phyloP scores from a whole-genome alignment of 495 filamentous ascomycete genomes.

The Delitschia confertaspora region DNA sequence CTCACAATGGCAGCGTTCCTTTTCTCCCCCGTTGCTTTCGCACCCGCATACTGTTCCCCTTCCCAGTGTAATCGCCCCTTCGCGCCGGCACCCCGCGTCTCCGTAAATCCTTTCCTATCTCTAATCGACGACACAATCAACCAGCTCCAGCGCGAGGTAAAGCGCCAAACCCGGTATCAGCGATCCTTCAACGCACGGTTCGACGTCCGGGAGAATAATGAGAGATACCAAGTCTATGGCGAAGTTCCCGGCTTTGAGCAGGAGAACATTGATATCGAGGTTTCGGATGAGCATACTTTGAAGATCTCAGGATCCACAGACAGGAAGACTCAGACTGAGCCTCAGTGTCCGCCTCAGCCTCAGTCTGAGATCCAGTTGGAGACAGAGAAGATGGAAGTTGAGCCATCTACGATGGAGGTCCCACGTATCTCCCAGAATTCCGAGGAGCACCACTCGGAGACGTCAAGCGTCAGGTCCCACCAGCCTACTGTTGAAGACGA shows the following conservation, averaged over 20 bases:
- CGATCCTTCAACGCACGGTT: conserved; percentile 16
- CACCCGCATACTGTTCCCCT: no score
- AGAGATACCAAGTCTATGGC: conserved; percentile 17
- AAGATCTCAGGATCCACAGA: conserved; percentile 16
- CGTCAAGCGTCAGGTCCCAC: conserved; percentile 24
- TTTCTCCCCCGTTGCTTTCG: conserved; percentile 17
- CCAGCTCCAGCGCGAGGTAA: conserved; percentile 18
- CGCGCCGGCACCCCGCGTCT: conserved; percentile 2
- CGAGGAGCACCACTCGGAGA: no score
- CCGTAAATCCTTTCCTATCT: conserved; percentile 17
- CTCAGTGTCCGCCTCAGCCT: no score
- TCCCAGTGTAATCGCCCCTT: no score
- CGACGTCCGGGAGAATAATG: conserved; percentile 14
- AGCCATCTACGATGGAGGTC: conserved; percentile 9
- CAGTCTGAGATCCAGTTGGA: no score
- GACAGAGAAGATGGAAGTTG: conserved; percentile 14
- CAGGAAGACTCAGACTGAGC: not conserved
- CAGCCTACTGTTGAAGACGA: conserved; percentile 30
- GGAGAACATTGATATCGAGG: conserved; percentile 22
- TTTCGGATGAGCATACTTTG: conserved; percentile 25
- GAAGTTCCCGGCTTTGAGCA: conserved; percentile 24
- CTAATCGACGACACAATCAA: conserved; percentile 17
- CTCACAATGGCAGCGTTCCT: conserved; percentile 25
- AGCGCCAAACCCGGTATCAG: no score
- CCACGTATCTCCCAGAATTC: no score